Conservation (phyloP, 768 basidiomycete species). For the Glaciozyma martinii region DNA sequence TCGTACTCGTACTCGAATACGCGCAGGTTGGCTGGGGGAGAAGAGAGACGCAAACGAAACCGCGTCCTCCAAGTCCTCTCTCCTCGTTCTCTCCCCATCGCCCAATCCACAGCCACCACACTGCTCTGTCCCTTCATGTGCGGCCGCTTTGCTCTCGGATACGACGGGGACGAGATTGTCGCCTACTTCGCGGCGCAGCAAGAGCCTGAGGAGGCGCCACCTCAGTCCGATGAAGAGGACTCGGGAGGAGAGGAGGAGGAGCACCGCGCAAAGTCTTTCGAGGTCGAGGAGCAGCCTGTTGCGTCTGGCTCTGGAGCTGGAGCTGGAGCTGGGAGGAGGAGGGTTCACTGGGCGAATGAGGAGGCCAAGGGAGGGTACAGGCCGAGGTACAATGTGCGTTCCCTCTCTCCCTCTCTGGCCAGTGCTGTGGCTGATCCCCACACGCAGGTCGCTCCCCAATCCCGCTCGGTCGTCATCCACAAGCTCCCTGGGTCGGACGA, state of each 20-base stretch:
- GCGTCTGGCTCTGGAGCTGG: neutral
- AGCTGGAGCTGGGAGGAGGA: neutral
- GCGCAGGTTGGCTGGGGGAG: too few relatives aligned
- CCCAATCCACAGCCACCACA: too few relatives aligned
- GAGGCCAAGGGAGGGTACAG: neutral
- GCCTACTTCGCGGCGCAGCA: neutral
- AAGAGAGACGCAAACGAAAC: too few relatives aligned
- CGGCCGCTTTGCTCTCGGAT: constrained; percentile 10
- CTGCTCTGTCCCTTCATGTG: constrained; percentile 1
- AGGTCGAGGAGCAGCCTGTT: neutral
- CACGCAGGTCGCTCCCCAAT: neutral
- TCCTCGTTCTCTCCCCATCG: too few relatives aligned
- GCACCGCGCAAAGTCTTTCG: neutral
- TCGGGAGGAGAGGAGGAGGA: neutral
- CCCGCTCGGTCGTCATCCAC: neutral
- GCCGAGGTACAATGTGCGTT: constrained; percentile 7
- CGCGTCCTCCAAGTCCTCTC: too few relatives aligned
- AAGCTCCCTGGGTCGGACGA: neutral
- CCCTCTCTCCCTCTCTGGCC: too few relatives aligned
- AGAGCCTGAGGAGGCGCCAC: neutral
- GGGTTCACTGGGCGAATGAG: neutral
- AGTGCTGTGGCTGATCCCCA: too few relatives aligned
- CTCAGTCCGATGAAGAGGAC: neutral
- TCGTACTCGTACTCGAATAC: too few relatives aligned
- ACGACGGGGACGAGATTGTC: neutral